Percentiles rank a stretch among this genome's conserved stretches.
Evolutionary conservation across 805 yeast species (phyloP).

Genomic region (Yueomyces sp.): DNA sequence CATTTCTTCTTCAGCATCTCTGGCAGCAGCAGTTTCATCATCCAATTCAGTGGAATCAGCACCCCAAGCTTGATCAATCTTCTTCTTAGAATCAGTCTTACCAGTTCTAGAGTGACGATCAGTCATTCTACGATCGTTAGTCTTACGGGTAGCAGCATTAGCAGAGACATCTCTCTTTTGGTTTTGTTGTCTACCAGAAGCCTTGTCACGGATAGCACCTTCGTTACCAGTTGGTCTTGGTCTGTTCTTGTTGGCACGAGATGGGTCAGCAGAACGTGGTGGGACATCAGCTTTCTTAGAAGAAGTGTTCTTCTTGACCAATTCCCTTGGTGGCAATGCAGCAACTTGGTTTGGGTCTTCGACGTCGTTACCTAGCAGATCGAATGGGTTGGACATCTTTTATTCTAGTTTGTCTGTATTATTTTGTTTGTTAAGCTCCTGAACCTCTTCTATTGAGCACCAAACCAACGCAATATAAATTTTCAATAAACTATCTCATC

Average conservation of each 20-base stretch:
- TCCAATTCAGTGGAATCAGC: slow-evolving; percentile 57
- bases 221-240: slow-evolving; percentile 74
- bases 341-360: slow-evolving; percentile 57
- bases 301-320: slow-evolving; percentile 70
- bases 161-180: slow-evolving; percentile 37
- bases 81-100: slow-evolving; percentile 75
- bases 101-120: slow-evolving; percentile 86
- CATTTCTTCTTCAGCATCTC: slow-evolving; percentile 54
- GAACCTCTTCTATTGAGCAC: too few species aligned
- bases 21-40: slow-evolving; percentile 46
- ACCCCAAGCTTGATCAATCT: slow-evolving; percentile 81
- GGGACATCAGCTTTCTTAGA: slow-evolving; percentile 78
- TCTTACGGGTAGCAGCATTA: slow-evolving; percentile 39
- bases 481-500: too few species aligned
- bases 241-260: slow-evolving; percentile 62
- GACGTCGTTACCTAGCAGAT: slow-evolving; percentile 77
- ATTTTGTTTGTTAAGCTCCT: background rate
- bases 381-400: slow-evolving; percentile 46
- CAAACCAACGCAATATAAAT: too few species aligned
- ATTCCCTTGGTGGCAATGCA: slow-evolving; percentile 40
- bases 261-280: slow-evolving; percentile 70
- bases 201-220: slow-evolving; percentile 66
- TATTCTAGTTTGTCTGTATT: background rate
- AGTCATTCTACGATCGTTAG: slow-evolving; percentile 36
- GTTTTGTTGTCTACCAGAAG: slow-evolving; percentile 54